A percentile compares a stretch with the other conserved stretches of the same genome.
phyloP scores from a whole-genome alignment of 176 grass and related monocot genomes.

The Triticum monococcum region DNA sequence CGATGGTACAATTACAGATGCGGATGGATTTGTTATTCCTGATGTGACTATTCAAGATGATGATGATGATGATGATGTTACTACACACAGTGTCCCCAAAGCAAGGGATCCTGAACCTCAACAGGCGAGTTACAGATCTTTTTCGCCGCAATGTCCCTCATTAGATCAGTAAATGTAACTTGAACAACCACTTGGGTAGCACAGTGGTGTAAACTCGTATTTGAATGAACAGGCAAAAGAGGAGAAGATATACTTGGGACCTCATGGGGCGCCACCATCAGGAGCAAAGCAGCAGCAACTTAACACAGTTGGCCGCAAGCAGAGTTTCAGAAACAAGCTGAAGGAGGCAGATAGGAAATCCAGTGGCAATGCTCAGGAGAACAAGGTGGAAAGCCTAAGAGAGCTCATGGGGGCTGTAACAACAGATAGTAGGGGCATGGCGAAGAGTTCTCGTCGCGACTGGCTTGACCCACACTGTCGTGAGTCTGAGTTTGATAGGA shows the following conservation, averaged over 20 bases:
- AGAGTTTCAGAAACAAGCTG: constrained; percentile 76
- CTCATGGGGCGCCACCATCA: constrained; percentile 63
- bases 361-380: constrained; percentile 50
- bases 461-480: constrained; percentile 92
- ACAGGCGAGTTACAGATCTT: constrained; percentile 31
- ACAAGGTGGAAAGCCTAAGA: constrained; percentile 67
- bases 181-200: not conserved
- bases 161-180: not conserved
- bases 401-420: constrained; percentile 55
- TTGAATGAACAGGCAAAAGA: constrained; percentile 51
- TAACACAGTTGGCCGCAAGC: constrained; percentile 53
- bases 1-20: constrained; percentile 52
- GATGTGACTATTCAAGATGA: constrained; percentile 52
- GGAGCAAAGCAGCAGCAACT: constrained; percentile 56
- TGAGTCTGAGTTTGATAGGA: constrained; percentile 80
- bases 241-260: constrained; percentile 74
- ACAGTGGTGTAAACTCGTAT: not conserved
- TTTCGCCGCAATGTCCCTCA: not conserved
- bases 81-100: constrained; percentile 28
- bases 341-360: constrained; percentile 81
- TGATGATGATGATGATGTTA: constrained; percentile 33
- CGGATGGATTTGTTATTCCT: constrained; percentile 84
- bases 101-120: constrained; percentile 41
- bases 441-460: constrained; percentile 51
- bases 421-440: constrained; percentile 17